These are phyloP conservation scores for Solanum habrochaites DNA, from an alignment of 257 asterid genomes.

Conservation along the genomic window DNA sequence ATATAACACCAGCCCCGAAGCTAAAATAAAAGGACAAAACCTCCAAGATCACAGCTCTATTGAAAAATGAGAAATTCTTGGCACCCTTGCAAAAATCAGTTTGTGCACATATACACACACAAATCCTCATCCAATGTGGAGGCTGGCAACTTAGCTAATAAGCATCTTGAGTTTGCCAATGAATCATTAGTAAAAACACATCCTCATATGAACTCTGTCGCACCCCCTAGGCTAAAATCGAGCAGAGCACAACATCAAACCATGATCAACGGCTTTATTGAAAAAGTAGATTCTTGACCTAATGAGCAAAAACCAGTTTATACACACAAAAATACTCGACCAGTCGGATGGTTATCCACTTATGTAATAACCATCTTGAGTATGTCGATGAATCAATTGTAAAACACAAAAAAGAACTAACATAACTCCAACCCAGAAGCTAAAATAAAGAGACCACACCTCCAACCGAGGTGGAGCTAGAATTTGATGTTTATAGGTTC, in stretches of 20 bases:
- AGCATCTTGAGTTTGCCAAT: constrained; percentile 66
- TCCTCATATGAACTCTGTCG: not conserved
- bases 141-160: constrained; percentile 66
- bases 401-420: not conserved
- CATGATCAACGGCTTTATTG: not conserved
- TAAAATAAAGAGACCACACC: not conserved
- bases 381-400: not conserved
- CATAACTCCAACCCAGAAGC: not conserved
- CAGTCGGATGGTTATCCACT: constrained; percentile 77
- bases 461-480: not conserved
- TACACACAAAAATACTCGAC: constrained; percentile 17
- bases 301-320: not conserved
- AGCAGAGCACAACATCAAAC: not conserved
- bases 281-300: not conserved
- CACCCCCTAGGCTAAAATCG: not conserved
- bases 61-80: not conserved
- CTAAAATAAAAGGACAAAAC: not conserved
- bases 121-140: constrained; percentile 23
- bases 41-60: not conserved
- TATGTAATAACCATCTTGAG: constrained; percentile 73
- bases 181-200: not conserved
- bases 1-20: not conserved
- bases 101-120: not conserved
- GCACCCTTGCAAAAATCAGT: not conserved
- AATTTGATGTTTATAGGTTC: not conserved